Percentiles rank a stretch among this genome's conserved stretches.
Conservation (phyloP, 306 rosid species). For the Prosopis cineraria region DNA sequence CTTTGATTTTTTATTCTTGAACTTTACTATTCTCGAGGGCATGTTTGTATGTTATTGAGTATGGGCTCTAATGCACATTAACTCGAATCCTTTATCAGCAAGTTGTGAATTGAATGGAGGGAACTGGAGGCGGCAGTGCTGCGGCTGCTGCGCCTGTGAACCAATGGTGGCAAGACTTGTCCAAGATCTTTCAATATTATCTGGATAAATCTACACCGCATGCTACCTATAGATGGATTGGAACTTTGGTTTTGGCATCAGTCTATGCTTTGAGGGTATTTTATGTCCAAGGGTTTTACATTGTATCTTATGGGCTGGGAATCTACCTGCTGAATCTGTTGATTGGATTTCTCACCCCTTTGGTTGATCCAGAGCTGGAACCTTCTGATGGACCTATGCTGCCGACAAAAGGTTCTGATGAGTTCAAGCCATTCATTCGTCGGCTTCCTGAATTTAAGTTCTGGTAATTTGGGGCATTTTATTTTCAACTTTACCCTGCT, state of each 20-base stretch:
- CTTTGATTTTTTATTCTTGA: background rate
- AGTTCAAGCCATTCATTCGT: slow-evolving; percentile 90
- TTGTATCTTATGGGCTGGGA: slow-evolving; percentile 81
- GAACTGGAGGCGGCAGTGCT: slow-evolving; percentile 57
- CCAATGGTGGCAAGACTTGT: slow-evolving; percentile 53
- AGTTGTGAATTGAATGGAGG: slow-evolving; percentile 40
- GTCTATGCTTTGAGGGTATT: slow-evolving; percentile 60
- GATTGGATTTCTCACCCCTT: slow-evolving; percentile 86
- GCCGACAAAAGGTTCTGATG: slow-evolving; percentile 90
- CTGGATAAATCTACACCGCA: slow-evolving; percentile 80
- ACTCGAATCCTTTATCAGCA: background rate
- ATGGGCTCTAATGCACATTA: background rate
- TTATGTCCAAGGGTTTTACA: slow-evolving; percentile 74
- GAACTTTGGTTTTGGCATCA: slow-evolving; percentile 43
- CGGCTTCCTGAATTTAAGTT: slow-evolving; percentile 91
- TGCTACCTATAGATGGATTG: slow-evolving; percentile 64
- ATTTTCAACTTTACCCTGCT: background rate
- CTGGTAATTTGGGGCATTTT: slow-evolving; percentile 59
- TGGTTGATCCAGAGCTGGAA: slow-evolving; percentile 81
- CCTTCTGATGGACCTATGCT: slow-evolving; percentile 58
- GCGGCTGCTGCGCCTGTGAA: slow-evolving; percentile 54
- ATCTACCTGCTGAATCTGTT: slow-evolving; percentile 83
- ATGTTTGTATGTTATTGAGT: background rate
- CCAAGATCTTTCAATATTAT: slow-evolving; percentile 66
- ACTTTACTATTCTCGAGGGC: background rate